phyloP scores from a whole-genome alignment of 768 basidiomycete species.

The Leccinum barrowsii region DNA sequence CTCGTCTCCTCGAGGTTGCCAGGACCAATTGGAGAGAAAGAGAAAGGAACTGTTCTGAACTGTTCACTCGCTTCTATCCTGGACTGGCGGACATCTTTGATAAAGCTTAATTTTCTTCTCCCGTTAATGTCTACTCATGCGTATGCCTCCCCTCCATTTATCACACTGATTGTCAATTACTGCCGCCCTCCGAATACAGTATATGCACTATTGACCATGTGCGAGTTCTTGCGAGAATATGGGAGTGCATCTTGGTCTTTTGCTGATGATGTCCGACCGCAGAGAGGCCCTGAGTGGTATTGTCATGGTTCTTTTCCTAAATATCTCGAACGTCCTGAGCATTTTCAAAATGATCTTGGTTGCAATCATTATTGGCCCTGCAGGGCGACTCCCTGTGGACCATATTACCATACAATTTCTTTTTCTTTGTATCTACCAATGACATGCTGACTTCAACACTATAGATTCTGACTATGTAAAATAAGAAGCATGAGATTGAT shows the following conservation, averaged over 20 bases:
- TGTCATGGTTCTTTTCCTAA: background rate
- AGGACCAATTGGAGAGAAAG: conserved; percentile 20
- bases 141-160: conserved; percentile 1
- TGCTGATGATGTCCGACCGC: background rate
- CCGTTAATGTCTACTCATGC: conserved; percentile 18
- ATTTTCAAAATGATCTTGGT: background rate
- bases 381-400: too few relatives aligned
- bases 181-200: conserved; percentile 16
- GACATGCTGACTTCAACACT: too few relatives aligned
- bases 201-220: conserved; percentile 4
- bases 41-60: conserved; percentile 13
- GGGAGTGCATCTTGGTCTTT: background rate
- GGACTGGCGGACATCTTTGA: conserved; percentile 16
- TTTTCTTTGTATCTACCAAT: too few relatives aligned
- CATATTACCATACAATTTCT: too few relatives aligned
- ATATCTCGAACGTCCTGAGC: background rate
- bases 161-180: conserved; percentile 20
- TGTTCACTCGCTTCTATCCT: conserved; percentile 4
- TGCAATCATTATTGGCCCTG: background rate
- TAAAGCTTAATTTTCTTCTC: conserved; percentile 14
- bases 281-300: background rate
- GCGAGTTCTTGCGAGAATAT: background rate
- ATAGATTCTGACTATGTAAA: too few relatives aligned
- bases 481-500: too few relatives aligned
- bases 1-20: conserved; percentile 19